Percentiles rank a stretch among this genome's conserved stretches.
Evolutionary conservation across 257 asterid species (phyloP).

Genomic region (Solanum gandarillasii): DNA sequence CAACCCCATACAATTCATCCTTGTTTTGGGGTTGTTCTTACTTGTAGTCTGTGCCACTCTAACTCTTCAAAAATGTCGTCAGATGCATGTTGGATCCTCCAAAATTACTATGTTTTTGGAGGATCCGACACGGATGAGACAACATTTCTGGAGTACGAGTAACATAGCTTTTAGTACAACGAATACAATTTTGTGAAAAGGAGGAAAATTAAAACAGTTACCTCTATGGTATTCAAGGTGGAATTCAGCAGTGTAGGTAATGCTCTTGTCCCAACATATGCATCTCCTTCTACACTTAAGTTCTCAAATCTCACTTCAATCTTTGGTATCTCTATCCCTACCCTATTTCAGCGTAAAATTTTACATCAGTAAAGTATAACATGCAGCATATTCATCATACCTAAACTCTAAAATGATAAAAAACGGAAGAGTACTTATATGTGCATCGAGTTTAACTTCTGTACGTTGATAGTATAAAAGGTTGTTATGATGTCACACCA

Average conservation of each 20-base stretch:
- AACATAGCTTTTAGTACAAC: background rate
- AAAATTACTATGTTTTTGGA: background rate
- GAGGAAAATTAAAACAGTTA: background rate
- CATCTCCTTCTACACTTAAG: constrained; percentile 69
- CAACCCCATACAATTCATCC: background rate
- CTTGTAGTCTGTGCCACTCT: background rate
- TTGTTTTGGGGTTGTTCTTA: background rate
- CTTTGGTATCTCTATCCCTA: constrained; percentile 77
- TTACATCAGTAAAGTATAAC: background rate
- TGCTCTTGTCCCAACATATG: constrained; percentile 71
- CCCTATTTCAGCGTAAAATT: constrained; percentile 25
- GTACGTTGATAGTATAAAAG: background rate
- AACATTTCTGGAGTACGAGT: background rate
- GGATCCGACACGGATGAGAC: background rate
- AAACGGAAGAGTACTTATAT: background rate
- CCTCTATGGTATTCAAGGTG: constrained; percentile 67
- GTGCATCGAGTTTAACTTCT: background rate
- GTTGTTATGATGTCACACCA: background rate
- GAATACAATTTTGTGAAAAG: background rate
- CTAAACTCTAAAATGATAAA: background rate
- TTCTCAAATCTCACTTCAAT: constrained; percentile 74
- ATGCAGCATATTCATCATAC: background rate
- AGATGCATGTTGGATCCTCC: background rate
- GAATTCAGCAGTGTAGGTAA: constrained; percentile 82
- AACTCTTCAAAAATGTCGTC: background rate